These are phyloP conservation scores for Hypoxylon subgilvum DNA, from an alignment of 495 filamentous ascomycete genomes.

Conservation along the genomic window DNA sequence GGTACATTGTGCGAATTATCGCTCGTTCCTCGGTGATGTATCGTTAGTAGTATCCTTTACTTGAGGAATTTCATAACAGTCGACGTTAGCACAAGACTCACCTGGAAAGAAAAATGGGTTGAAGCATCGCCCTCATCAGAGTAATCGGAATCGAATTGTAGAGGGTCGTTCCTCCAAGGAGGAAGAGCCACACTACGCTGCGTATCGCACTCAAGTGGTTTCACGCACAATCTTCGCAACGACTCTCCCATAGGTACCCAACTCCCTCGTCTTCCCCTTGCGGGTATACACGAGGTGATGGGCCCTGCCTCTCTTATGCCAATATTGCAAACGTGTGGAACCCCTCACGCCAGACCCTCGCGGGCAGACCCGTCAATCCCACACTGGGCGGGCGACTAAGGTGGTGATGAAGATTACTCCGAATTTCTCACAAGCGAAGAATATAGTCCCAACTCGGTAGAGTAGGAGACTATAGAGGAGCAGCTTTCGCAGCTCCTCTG, in stretches of 20 bases:
- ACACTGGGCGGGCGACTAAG: conserved; percentile 43
- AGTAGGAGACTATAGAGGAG: conserved; percentile 42
- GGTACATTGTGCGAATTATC: not conserved
- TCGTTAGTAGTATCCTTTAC: conserved; percentile 53
- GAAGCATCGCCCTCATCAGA: conserved; percentile 52
- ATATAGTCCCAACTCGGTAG: conserved; percentile 40
- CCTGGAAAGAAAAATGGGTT: conserved; percentile 61
- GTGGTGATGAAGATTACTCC: conserved; percentile 90
- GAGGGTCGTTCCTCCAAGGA: conserved; percentile 49
- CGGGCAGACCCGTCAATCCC: conserved; percentile 70
- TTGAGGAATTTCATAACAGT: not conserved
- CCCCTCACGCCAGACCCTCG: conserved; percentile 89
- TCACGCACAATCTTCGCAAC: conserved; percentile 93
- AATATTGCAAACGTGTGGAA: conserved; percentile 78
- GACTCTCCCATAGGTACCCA: conserved; percentile 80
- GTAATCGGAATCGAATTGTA: conserved; percentile 93
- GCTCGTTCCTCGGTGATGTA: not conserved
- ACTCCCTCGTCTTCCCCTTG: conserved; percentile 45
- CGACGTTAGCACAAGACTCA: conserved; percentile 53
- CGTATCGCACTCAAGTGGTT: conserved; percentile 99
- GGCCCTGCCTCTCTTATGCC: conserved; percentile 98
- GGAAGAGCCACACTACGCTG: conserved; percentile 69
- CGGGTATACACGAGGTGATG: conserved; percentile 49
- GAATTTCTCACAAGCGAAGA: conserved; percentile 99
- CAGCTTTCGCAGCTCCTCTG: conserved; percentile 61